Evolutionary conservation across 768 basidiomycete species (phyloP), one percentile per base, ranked within the genome.

Genomic region (Chalciporus piperatus): DNA sequence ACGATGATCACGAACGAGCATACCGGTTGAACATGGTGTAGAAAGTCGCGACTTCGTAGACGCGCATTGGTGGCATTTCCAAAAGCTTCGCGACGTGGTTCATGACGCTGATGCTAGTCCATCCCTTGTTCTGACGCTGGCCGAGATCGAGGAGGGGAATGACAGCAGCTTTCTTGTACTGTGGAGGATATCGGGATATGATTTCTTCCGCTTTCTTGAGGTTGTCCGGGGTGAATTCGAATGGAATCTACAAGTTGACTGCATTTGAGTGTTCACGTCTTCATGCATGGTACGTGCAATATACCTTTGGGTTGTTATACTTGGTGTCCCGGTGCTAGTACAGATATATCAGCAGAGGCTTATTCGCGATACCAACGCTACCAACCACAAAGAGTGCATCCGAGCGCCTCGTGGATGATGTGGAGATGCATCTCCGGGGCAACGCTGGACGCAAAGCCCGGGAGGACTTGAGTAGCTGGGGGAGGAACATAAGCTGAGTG

Each of bases 11-110:
- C 16, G 33, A 33, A 52, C 47, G 22, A n/a, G 56, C 81, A 62
- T 52, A 92, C 92, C 95, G 83, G 77, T 98, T 99, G 80, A 98
- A 98, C 96, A 99, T 98, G 60, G 97, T 99, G 72, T 99, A 99
- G 75, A 99, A 99, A 13, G 93, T 95, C 16, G 96, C 96, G 45
- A 99, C 97, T 72, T 99, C 97, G 69, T 99, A 99, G 2, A 98
- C 97, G 10, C 97, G 89, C 97, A 99, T 98, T 47, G 92, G 91
- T 10, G 89, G 92, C 82, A 99, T 88, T 63, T 89, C 92, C 27
- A 98, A 79, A 28, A 96, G 76, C 58, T 90, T 88, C 1, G 97
- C 97, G 48, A 99, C 88, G 62, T 94, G 92, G 74, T 99, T 98
- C 97, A 99, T 99, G 55, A 96, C 94, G 62, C 89, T 92, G 59